phyloP scores from a whole-genome alignment of 345 rosid species.

The Balakata baccata region DNA sequence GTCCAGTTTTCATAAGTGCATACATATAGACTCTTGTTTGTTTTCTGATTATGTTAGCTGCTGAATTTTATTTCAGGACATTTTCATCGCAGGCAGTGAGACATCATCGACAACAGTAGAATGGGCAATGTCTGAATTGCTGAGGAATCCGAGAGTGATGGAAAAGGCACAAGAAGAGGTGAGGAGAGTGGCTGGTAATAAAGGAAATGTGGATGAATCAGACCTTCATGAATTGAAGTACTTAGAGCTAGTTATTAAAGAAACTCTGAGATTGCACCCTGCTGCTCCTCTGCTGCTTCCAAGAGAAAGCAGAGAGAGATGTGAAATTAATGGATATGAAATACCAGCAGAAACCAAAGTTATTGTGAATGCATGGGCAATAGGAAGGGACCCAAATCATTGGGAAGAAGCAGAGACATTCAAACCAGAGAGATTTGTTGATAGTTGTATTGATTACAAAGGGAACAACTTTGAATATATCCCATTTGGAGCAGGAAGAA shows the following conservation, averaged over 20 bases:
- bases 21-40: neutral
- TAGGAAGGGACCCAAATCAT: constrained; percentile 19
- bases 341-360: constrained; percentile 17
- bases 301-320: constrained; percentile 26
- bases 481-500: constrained; percentile 39
- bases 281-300: constrained; percentile 32
- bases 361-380: constrained; percentile 14
- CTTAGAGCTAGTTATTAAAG: constrained; percentile 25
- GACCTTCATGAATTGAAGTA: neutral
- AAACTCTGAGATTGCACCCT: constrained; percentile 34
- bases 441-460: constrained; percentile 23
- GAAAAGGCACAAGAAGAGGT: constrained; percentile 34
- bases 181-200: constrained; percentile 10
- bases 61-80: constrained; percentile 20
- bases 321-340: constrained; percentile 18
- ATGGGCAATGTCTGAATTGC: constrained; percentile 33
- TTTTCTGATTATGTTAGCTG: neutral
- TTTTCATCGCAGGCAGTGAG: constrained; percentile 34
- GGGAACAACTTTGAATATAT: constrained; percentile 26
- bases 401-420: constrained; percentile 33
- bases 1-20: neutral
- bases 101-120: constrained; percentile 27
- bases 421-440: constrained; percentile 27
- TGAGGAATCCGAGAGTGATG: constrained; percentile 25
- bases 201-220: constrained; percentile 21